Evolutionary conservation across 345 rosid species (phyloP), one percentile per base, ranked within the genome.

Genomic region (Triadica sebifera): DNA sequence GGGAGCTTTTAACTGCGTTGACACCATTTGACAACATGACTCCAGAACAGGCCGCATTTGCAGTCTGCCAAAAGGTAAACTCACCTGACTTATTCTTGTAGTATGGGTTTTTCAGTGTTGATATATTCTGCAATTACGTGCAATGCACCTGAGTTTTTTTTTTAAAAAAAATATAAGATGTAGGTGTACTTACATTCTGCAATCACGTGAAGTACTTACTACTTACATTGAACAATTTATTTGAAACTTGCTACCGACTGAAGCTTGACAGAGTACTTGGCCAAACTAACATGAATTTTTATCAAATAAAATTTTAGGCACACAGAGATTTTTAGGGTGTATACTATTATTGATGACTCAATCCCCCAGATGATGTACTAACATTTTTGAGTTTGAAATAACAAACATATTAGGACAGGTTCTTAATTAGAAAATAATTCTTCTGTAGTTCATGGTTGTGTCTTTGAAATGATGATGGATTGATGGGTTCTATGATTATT

Each of bases 1-100:
- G 96, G 93, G 96, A 91, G 87, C 86, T 91, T 73, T 79, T 89
- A 68, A 88, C 96, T 20, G 89, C 92, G 34, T 60, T 84, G 79
- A 88, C 81, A 22, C 96, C 93, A 53, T 91, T 89, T 19, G 89
- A 89, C 69, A 81, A 85, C 82, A 87, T 89, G 96, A 91, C 91
- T 37, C 93, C 93, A 2, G 93, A 87, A 78, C 93, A 89, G 65
- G 96, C 96, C 39, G 96, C 96, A 3, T 91, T 87, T 85, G 93
- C 96, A 15, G 96, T 91, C 75, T 89, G 85, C 76, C 90, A 87
- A 77, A 91, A 87, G 96, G 96, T 91, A 86, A 74, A 69, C 29
- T 45, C 39, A 47, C 64, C 58, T 20, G 55, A 73, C 75, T 72
- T 53, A 8, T 50, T 55, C 10, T 45, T 8, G 34, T 15, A 16